Evolutionary conservation across 2,329 filamentous ascomycete genomes (phyloP).

Genomic region (Arthrobotrys conoides): DNA sequence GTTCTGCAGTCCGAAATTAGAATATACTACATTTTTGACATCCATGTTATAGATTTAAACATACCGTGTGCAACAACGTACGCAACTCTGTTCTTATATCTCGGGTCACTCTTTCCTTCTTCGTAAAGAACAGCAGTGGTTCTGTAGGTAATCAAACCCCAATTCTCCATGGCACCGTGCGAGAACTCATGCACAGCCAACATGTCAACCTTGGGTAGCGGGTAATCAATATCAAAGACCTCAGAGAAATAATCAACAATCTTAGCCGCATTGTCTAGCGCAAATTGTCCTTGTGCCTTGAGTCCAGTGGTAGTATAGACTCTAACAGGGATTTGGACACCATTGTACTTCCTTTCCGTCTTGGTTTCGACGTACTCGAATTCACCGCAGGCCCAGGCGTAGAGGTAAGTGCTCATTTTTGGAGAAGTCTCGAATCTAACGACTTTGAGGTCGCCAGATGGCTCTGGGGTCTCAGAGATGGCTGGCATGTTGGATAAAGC

Average conservation of each 20-base stretch:
- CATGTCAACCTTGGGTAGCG: constrained; percentile 90
- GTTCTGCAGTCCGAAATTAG: constrained; percentile 70
- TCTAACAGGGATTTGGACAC: constrained; percentile 89
- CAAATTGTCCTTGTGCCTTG: constrained; percentile 90
- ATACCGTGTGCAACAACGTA: constrained; percentile 92
- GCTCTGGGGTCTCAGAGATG: constrained; percentile 81
- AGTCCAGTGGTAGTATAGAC: constrained; percentile 97
- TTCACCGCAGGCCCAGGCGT: constrained; percentile 95
- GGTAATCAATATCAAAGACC: constrained; percentile 91
- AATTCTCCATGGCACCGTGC: constrained; percentile 77
- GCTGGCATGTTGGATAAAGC: constrained; percentile 79
- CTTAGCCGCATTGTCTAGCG: constrained; percentile 89
- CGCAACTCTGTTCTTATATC: constrained; percentile 92
- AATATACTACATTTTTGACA: constrained; percentile 26
- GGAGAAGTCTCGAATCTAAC: constrained; percentile 88
- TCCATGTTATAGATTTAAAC: constrained; percentile 38
- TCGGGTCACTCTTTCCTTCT: constrained; percentile 87
- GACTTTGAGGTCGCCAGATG: constrained; percentile 71
- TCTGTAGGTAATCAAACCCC: constrained; percentile 95
- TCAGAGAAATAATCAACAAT: constrained; percentile 98
- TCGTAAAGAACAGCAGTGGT: constrained; percentile 98
- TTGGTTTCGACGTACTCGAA: constrained; percentile 96
- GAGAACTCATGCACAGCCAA: constrained; percentile 91
- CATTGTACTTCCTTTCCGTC: constrained; percentile 90
- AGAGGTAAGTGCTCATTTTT: constrained; percentile 88